These are phyloP conservation scores for Rhodomyrtus tomentosa DNA, from an alignment of 345 rosid genomes.

Conservation along the genomic window DNA sequence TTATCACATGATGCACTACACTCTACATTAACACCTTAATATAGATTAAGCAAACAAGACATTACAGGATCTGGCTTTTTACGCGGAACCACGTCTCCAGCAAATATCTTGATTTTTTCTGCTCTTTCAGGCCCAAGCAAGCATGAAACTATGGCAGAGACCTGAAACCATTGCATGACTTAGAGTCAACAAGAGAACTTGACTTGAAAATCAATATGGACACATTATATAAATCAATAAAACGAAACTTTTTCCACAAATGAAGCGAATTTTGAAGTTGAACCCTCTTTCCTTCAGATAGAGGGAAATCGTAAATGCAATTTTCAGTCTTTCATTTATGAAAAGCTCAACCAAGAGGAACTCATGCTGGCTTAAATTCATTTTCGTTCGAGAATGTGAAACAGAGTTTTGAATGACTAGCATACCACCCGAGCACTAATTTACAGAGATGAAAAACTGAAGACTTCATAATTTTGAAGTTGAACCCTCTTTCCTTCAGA, in stretches of 20 bases:
- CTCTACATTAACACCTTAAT: background rate
- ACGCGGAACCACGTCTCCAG: slow-evolving; percentile 86
- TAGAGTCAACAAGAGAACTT: background rate
- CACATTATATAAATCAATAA: background rate
- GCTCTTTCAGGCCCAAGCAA: slow-evolving; percentile 87
- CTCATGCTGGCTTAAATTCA: background rate
- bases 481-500: background rate
- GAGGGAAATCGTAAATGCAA: background rate
- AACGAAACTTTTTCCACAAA: background rate
- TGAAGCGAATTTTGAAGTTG: background rate
- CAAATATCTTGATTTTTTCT: slow-evolving; percentile 77
- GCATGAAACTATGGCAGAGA: slow-evolving; percentile 81
- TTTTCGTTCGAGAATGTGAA: background rate
- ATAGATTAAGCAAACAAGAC: background rate
- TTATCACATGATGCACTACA: background rate
- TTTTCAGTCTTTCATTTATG: background rate
- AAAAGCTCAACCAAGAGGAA: background rate
- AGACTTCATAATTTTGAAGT: background rate
- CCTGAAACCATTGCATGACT: slow-evolving; percentile 29
- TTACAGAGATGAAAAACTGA: background rate
- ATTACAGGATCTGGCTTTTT: slow-evolving; percentile 91
- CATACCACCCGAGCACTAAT: background rate
- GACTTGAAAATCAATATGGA: background rate
- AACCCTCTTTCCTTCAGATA: background rate
- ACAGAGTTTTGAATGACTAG: background rate